Conservation (phyloP, 192 early-diverging fungal genomes). For the Mycoemilia scoparia region DNA sequence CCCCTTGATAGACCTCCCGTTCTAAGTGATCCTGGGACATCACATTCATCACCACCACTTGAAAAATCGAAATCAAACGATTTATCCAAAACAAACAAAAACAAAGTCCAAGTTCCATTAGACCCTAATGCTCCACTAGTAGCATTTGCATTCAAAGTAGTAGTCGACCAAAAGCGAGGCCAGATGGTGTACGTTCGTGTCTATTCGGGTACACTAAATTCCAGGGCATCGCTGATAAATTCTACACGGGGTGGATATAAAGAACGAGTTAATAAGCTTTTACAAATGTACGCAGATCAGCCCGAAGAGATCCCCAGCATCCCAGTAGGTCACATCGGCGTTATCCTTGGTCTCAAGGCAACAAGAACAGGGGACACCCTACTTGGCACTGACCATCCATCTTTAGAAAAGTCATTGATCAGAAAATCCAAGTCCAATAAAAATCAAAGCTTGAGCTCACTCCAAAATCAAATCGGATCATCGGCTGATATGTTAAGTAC, state of each 20-base stretch:
- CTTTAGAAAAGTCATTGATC: neutral
- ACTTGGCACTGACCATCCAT: slow-evolving; percentile 34
- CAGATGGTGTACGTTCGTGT: slow-evolving; percentile 81
- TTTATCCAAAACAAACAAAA: neutral
- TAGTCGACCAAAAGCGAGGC: slow-evolving; percentile 68
- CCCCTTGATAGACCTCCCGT: slow-evolving; percentile 47
- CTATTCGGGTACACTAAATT: slow-evolving; percentile 60
- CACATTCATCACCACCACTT: neutral
- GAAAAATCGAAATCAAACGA: neutral
- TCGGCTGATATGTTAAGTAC: too few species aligned
- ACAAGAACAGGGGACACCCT: slow-evolving; percentile 78
- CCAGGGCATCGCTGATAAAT: slow-evolving; percentile 49
- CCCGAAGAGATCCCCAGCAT: slow-evolving; percentile 63
- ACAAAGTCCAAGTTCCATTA: slow-evolving; percentile 25
- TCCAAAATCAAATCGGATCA: slow-evolving; percentile 4
- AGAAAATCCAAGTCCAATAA: neutral
- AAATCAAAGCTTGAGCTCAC: neutral
- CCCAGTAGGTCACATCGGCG: slow-evolving; percentile 66
- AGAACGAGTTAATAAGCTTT: slow-evolving; percentile 63
- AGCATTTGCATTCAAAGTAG: slow-evolving; percentile 89
- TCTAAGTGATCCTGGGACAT: neutral
- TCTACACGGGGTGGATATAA: slow-evolving; percentile 37
- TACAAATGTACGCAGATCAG: slow-evolving; percentile 85
- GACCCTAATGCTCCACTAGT: slow-evolving; percentile 39
- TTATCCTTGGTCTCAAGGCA: slow-evolving; percentile 61